Evolutionary conservation across 352 stramenopile species (phyloP).

Genomic region (Globisporangium barbulae): DNA sequence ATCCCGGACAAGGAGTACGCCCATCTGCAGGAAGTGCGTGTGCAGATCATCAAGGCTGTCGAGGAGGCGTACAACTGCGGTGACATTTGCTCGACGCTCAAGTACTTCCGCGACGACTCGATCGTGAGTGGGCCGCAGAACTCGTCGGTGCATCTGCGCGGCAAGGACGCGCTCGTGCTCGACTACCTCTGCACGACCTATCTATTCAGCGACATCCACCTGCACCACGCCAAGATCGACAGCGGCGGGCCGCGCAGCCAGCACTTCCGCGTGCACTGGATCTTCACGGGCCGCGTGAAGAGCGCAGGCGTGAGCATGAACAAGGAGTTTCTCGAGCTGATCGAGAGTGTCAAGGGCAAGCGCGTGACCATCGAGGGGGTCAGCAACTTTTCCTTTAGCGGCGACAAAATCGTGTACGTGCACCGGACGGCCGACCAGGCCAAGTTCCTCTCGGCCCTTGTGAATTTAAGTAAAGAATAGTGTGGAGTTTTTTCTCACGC

Average conservation of each 20-base stretch:
- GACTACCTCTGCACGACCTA: conserved; percentile 86
- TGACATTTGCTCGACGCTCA: conserved; percentile 70
- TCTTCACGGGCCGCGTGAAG: conserved; percentile 73
- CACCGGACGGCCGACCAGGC: conserved; percentile 85
- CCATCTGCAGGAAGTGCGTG: conserved; percentile 65
- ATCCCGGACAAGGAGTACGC: conserved; percentile 82
- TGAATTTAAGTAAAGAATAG: conserved; percentile 76
- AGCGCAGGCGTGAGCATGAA: conserved; percentile 81
- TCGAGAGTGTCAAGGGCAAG: conserved; percentile 76
- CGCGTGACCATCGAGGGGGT: conserved; percentile 82
- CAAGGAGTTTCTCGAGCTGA: conserved; percentile 85
- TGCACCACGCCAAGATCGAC: conserved; percentile 82
- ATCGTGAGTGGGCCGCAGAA: conserved; percentile 86
- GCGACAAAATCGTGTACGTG: conserved; percentile 88
- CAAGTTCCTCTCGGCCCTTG: conserved; percentile 82
- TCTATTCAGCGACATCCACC: conserved; percentile 69
- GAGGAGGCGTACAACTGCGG: conserved; percentile 79
- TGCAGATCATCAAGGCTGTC: conserved; percentile 79
- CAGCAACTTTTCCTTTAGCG: conserved; percentile 86
- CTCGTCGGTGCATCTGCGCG: conserved; percentile 76
- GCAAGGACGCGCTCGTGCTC: conserved; percentile 81
- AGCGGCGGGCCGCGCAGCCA: conserved; percentile 77
- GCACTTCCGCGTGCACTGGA: conserved; percentile 86
- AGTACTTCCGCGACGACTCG: conserved; percentile 86
- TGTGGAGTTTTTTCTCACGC: conserved; percentile 1